These are phyloP conservation scores for Priceomyces haplophilus DNA, from an alignment of 805 yeast species.

Conservation along the genomic window DNA sequence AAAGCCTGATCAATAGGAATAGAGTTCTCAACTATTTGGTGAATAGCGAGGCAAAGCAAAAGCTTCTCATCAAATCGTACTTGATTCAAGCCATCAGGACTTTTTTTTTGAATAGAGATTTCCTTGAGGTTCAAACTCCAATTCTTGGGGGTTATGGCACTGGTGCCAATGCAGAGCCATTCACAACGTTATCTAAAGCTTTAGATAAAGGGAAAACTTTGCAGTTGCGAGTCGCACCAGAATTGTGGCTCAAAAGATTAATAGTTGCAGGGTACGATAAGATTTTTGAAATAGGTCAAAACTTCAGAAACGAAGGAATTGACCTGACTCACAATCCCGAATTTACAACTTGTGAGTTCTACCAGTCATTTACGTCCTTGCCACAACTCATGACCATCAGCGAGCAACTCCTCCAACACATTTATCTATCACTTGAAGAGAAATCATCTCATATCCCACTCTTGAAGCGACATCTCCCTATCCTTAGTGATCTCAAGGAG, in stretches of 20 bases:
- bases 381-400: constrained; percentile 65
- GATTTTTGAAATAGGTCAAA: constrained; percentile 82
- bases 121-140: constrained; percentile 88
- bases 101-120: constrained; percentile 53
- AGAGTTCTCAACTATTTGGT: constrained; percentile 73
- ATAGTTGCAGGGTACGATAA: constrained; percentile 82
- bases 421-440: constrained; percentile 27
- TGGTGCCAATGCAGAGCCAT: constrained; percentile 94
- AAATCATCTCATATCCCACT: constrained; percentile 13
- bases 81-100: constrained; percentile 54
- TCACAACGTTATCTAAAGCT: constrained; percentile 50
- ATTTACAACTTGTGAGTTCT: constrained; percentile 86
- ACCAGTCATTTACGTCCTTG: constrained; percentile 66
- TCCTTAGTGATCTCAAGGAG: constrained; percentile 10
- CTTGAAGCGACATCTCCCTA: constrained; percentile 15
- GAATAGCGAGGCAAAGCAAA: constrained; percentile 47
- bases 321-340: constrained; percentile 95
- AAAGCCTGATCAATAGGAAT: constrained; percentile 57
- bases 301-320: constrained; percentile 88
- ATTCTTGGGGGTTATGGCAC: constrained; percentile 67
- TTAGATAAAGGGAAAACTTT: constrained; percentile 32
- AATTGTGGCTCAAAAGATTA: constrained; percentile 84
- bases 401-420: constrained; percentile 48
- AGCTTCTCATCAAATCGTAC: constrained; percentile 50
- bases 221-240: constrained; percentile 88